Conservation (phyloP, 2,329 filamentous ascomycete genomes). For the Phyllosticta citriasiana region DNA sequence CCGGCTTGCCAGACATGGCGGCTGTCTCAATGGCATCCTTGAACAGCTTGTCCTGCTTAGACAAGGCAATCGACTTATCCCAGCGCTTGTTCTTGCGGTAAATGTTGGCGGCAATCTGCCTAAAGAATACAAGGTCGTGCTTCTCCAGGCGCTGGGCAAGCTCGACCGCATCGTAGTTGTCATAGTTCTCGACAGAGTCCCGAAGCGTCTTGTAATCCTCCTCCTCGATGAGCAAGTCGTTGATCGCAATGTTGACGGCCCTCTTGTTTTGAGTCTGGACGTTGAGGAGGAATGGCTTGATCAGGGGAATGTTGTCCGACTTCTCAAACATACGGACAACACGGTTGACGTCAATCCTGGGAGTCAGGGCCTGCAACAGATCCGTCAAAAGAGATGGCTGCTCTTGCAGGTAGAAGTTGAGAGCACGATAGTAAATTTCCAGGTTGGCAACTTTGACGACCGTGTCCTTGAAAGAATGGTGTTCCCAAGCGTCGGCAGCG, state of each 20-base stretch:
- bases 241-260: constrained; percentile 94
- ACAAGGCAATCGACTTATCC: constrained; percentile 96
- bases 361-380: constrained; percentile 79
- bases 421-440: constrained; percentile 95
- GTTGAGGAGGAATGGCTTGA: constrained; percentile 96
- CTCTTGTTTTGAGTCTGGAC: constrained; percentile 98
- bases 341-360: constrained; percentile 93
- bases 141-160: constrained; percentile 89
- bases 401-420: constrained; percentile 96
- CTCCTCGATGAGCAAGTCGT: constrained; percentile 94
- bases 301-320: constrained; percentile 93
- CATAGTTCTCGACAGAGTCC: constrained; percentile 96
- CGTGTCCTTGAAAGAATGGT: constrained; percentile 99
- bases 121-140: constrained; percentile 98
- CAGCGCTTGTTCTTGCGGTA: constrained; percentile 99
- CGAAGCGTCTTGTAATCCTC: constrained; percentile 98
- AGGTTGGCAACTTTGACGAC: constrained; percentile 95
- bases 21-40: constrained; percentile 98
- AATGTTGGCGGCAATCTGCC: constrained; percentile 94
- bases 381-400: constrained; percentile 95
- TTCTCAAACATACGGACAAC: constrained; percentile 99
- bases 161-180: constrained; percentile 95
- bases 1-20: constrained; percentile 78
- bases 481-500: constrained; percentile 95
- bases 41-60: constrained; percentile 98